Evolutionary conservation across 75 land plant species (phyloP), one percentile per base, ranked within the genome.

Genomic region (Ceratopteris richardii): DNA sequence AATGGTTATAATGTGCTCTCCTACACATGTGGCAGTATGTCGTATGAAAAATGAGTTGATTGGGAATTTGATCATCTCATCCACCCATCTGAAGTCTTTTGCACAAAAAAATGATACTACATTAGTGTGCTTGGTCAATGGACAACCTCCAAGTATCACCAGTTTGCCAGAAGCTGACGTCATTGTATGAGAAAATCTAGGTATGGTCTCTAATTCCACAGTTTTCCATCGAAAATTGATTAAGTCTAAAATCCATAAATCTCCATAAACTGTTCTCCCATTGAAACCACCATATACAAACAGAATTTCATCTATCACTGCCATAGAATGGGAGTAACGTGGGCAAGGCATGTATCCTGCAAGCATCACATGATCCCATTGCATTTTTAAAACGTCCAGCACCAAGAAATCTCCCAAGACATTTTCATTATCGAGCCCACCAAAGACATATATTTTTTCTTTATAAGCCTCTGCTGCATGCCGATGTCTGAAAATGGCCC

Each of bases 401-500:
- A 85, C 66, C 60, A 68, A 66, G 59, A 92, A 44, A 46, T 82
- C 91, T 47, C 82, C 84, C 56, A 65, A 67, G 29, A 80, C 64
- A 24, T 24, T 44, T 28, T 68, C 81, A 70, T 58, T 52, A 61
- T 58, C 40, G 36, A 92, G 71, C 20, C 97, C 94, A 31, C 94
- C 97, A 73, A 72, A 82, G 0, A 92, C 83, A 72, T 92, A 92
- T 31, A 92, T 82, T 37, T 72, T 73, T 24, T 73, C 67, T 19
- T 78, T 82, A n/a, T 85, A 60, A 41, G 63, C 75, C 22, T 83
- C 83, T 58, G 94, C 82, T 40, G 97, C 86, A 73, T 92, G 97
- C 22, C 97, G 76, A 73, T 91, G 97, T 79, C 97, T 91, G 78
- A n/a, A n/a, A n/a, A n/a, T n/a, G n/a, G n/a, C n/a, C n/a, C n/a